Percentiles rank a stretch among this genome's conserved stretches.
Evolutionary conservation across 768 basidiomycete species (phyloP).

Genomic region (Lactarius akahatsu): DNA sequence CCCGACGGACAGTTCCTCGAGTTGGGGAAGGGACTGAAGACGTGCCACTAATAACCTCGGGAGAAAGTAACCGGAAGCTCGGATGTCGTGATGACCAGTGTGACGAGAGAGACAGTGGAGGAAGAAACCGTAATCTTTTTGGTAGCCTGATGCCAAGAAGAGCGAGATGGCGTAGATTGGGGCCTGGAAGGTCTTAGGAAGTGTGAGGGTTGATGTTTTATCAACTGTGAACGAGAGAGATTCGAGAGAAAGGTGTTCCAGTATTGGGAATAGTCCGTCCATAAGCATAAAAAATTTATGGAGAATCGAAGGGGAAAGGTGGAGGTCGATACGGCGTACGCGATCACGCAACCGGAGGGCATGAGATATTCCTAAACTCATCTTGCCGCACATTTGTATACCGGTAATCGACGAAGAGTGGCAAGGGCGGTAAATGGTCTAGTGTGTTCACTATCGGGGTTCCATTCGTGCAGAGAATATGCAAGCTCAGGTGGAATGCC

Average conservation of each 20-base stretch:
- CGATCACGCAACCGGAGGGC: neutral
- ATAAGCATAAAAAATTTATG: neutral
- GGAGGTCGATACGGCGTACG: neutral
- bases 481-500: neutral
- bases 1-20: neutral
- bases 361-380: neutral
- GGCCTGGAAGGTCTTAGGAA: neutral
- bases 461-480: neutral
- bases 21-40: neutral
- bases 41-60: neutral
- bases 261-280: neutral
- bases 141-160: conserved; percentile 4
- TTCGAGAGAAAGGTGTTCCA: neutral
- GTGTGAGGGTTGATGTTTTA: neutral
- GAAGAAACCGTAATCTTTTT: neutral
- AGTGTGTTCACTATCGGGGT: neutral
- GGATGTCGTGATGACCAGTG: neutral
- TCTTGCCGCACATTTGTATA: neutral
- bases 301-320: neutral
- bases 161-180: neutral
- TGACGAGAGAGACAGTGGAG: neutral
- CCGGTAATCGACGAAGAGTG: too few species aligned
- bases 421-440: neutral
- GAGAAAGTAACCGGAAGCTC: neutral
- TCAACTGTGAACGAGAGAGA: neutral